Evolutionary conservation across 306 rosid species (phyloP).

Genomic region (Pterocarpus macrocarpus): DNA sequence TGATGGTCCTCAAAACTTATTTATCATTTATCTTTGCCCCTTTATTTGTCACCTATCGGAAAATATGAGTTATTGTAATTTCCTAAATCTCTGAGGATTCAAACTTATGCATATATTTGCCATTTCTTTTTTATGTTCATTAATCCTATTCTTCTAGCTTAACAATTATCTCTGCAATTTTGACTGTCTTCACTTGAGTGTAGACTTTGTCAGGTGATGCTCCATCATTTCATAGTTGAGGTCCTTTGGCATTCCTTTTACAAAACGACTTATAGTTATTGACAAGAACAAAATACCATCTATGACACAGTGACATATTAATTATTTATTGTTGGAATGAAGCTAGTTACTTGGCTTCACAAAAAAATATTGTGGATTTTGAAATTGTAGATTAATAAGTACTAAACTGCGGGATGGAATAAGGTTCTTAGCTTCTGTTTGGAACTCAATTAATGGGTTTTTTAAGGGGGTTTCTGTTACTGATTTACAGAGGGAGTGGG

Average conservation of each 20-base stretch:
- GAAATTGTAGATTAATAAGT: background rate
- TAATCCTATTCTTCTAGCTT: background rate
- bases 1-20: background rate
- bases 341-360: background rate
- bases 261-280: background rate
- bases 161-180: background rate
- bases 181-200: background rate
- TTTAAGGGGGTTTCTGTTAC: too few relatives aligned
- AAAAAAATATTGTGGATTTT: conserved; percentile 9
- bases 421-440: too few relatives aligned
- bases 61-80: background rate
- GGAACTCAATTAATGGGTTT: background rate
- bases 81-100: background rate
- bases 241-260: background rate
- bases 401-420: too few relatives aligned
- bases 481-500: too few relatives aligned
- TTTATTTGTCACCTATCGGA: background rate
- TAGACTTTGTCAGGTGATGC: background rate
- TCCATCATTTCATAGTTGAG: background rate
- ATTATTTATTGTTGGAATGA: background rate
- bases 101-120: conserved; percentile 2
- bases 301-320: background rate
- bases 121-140: background rate
- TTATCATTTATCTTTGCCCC: conserved; percentile 7
- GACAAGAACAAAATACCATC: background rate